These are phyloP conservation scores for Solanum piurae DNA, from an alignment of 257 asterid genomes.

Conservation along the genomic window DNA sequence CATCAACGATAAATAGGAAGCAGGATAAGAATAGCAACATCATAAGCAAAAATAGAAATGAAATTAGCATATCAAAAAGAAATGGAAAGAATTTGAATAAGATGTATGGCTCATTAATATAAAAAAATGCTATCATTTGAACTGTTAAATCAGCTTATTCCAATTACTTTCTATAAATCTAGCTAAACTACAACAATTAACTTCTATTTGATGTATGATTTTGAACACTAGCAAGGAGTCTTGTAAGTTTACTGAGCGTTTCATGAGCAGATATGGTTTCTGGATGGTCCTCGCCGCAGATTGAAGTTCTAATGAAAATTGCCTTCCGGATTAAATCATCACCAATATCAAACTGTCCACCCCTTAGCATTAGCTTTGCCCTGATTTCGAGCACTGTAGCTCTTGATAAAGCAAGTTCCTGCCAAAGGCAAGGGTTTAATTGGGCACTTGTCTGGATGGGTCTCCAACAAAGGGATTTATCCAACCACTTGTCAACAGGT, in stretches of 20 bases:
- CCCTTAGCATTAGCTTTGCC: slow-evolving; percentile 86
- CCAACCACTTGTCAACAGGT: slow-evolving; percentile 82
- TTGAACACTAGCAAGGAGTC: slow-evolving; percentile 64
- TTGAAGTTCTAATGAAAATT: slow-evolving; percentile 68
- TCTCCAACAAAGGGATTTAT: slow-evolving; percentile 80
- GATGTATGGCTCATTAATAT: slow-evolving; percentile 1
- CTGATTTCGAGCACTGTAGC: slow-evolving; percentile 80
- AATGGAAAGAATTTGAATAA: neutral
- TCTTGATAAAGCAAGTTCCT: slow-evolving; percentile 77
- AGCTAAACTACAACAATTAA: slow-evolving; percentile 1
- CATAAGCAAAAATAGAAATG: neutral
- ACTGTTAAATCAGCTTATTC: neutral
- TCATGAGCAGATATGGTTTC: slow-evolving; percentile 83
- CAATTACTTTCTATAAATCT: neutral
- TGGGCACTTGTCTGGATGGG: slow-evolving; percentile 78
- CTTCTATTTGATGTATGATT: slow-evolving; percentile 34
- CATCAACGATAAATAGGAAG: neutral
- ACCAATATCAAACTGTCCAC: slow-evolving; percentile 74
- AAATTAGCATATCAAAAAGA: neutral
- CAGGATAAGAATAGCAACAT: neutral
- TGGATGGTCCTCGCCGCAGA: slow-evolving; percentile 85
- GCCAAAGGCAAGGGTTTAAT: slow-evolving; percentile 89
- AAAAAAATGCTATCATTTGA: neutral
- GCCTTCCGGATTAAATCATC: slow-evolving; percentile 87
- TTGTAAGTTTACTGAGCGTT: slow-evolving; percentile 73